Evolutionary conservation across 139 green algal genomes (phyloP), one percentile per base, ranked within the genome.

Genomic region (Desmodesmus armatus): DNA sequence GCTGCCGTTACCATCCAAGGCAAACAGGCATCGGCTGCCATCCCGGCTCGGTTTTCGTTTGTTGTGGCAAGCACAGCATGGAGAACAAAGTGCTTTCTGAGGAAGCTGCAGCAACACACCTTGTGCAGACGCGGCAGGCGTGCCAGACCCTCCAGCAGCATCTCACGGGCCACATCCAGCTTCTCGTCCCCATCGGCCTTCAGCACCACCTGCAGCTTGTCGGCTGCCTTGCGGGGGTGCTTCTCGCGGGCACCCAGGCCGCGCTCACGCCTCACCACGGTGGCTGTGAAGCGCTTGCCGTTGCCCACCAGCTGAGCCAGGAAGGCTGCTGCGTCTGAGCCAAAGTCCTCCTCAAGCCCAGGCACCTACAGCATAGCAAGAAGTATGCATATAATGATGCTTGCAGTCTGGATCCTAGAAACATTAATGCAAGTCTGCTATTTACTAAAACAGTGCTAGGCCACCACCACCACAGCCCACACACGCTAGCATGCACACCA

Each of bases 71-170:
- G 29, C 70, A 47, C 2, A 3, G 27, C 51, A 60, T 78, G 70
- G 23, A 29, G 21, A 11, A 23, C 19, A 9, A 6, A 33, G 9
- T 2, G 74, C 7, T 69, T 2, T 41, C n/a, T n/a, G n/a, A n/a
- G n/a, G n/a, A n/a, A 17, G 17, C 21, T 62, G 51, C 51, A 27
- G 51, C 6, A 43, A 35, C 67, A 3, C 44, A 91, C 79, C 58
- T 89, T 90, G 60, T 72, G 81, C 67, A 95, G 83, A 85, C 89
- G 93, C 39, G 90, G 90, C 79, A 92, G 90, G 19, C 86, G 88
- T 5, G 91, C 91, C 58, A 90, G 41, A 31, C 91, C 91, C 63
- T 90, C 74, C 33, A 82, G 53, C 65, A 93, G 80, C 84, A 91
- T 87, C 87, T 90, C 89, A 33, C 78, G 80, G 3, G 58, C 82